A percentile compares a stretch with the other conserved stretches of the same genome.
These are phyloP conservation scores for Sclerotinia glacialis DNA, from an alignment of 2,329 filamentous ascomycete genomes.

Conservation along the genomic window DNA sequence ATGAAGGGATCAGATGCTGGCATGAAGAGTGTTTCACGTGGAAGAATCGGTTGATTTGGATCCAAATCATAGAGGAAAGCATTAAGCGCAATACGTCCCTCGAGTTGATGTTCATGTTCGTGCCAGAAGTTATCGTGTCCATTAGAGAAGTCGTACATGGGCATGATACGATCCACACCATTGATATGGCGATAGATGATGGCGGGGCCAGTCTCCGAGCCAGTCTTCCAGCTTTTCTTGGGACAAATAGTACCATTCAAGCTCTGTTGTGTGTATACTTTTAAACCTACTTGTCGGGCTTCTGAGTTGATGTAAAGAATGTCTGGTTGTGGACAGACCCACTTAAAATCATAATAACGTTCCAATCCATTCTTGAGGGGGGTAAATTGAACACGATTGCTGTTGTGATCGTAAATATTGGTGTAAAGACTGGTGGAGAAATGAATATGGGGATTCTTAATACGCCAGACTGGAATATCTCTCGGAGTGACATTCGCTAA, in stretches of 20 bases:
- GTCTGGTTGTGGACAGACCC: background rate
- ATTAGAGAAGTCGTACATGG: background rate
- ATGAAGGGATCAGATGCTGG: background rate
- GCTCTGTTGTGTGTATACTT: background rate
- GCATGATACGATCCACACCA: background rate
- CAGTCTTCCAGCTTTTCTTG: background rate
- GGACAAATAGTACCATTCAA: background rate
- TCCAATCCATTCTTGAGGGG: background rate
- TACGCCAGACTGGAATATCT: constrained; percentile 5
- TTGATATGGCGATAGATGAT: background rate
- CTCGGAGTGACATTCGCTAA: background rate
- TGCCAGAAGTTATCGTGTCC: background rate
- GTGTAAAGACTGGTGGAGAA: background rate
- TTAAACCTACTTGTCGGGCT: background rate
- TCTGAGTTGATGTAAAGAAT: constrained; percentile 1
- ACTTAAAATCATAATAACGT: background rate
- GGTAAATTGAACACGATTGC: background rate
- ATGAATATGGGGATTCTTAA: background rate
- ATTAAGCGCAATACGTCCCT: background rate
- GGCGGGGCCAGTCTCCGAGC: background rate
- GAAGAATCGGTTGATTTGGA: background rate
- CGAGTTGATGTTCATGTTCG: background rate
- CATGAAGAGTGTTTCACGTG: background rate
- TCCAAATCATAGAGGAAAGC: constrained; percentile 13
- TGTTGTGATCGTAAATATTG: background rate